These are phyloP conservation scores for Colletotrichum australisinense DNA, from an alignment of 2,329 filamentous ascomycete genomes.

Conservation along the genomic window DNA sequence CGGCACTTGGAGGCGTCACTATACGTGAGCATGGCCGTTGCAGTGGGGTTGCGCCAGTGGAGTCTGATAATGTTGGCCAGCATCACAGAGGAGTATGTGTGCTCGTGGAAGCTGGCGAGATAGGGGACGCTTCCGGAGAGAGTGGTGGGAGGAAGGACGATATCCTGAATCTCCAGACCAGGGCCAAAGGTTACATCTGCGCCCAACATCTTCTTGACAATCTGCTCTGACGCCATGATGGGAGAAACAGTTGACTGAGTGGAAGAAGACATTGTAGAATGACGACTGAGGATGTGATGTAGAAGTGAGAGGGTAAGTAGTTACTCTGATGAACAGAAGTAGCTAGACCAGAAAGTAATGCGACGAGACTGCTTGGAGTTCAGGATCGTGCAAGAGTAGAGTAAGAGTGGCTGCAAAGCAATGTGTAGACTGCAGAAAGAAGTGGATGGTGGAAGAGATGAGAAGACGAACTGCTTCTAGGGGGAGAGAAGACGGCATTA, in stretches of 20 bases:
- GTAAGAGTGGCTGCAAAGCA: too few relatives aligned
- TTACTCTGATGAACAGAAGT: background rate
- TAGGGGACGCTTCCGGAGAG: background rate
- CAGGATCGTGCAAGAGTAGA: too few relatives aligned
- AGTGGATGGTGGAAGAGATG: too few relatives aligned
- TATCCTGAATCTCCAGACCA: background rate
- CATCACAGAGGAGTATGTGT: background rate
- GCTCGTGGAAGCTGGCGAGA: background rate
- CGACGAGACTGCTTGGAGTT: background rate
- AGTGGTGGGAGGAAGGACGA: background rate
- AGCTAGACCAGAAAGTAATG: background rate
- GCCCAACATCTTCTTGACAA: background rate
- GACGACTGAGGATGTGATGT: background rate
- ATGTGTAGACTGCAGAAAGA: too few relatives aligned
- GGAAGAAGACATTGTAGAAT: background rate
- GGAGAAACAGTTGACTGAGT: background rate
- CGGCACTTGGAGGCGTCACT: background rate
- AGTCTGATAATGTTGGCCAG: background rate
- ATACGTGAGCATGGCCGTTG: background rate
- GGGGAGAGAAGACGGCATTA: too few relatives aligned
- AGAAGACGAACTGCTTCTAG: too few relatives aligned
- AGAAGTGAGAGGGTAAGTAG: background rate
- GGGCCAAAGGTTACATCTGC: background rate
- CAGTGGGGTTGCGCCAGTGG: background rate
- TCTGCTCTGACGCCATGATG: background rate